Conservation (phyloP, 2,329 filamentous ascomycete species). For the Pseudocercospora eumusae region DNA sequence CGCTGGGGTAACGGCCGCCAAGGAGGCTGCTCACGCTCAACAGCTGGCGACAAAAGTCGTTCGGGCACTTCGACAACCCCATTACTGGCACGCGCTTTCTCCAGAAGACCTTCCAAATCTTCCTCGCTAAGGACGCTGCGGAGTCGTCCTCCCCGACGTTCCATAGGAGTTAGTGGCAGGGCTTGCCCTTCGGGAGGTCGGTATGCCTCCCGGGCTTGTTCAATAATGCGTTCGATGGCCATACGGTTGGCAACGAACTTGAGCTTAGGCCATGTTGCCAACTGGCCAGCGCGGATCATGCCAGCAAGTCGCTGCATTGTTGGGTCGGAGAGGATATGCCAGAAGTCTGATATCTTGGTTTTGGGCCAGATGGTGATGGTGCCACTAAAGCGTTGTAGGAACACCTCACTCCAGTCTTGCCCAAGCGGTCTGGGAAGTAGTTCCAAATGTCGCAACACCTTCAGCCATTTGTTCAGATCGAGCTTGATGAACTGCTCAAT, state of each 20-base stretch:
- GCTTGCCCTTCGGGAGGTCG: constrained; percentile 35
- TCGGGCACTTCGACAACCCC: constrained; percentile 34
- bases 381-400: constrained; percentile 91
- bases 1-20: constrained; percentile 23
- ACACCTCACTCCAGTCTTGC: constrained; percentile 96
- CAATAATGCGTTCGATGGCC: constrained; percentile 72
- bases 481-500: constrained; percentile 94
- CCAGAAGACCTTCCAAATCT: constrained; percentile 47
- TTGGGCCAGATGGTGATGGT: constrained; percentile 97
- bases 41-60: constrained; percentile 28
- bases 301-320: constrained; percentile 71
- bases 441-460: constrained; percentile 88
- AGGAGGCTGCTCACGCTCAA: constrained; percentile 21
- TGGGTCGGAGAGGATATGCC: constrained; percentile 82
- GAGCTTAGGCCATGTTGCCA: constrained; percentile 85
- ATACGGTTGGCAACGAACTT: constrained; percentile 88
- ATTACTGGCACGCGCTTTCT: constrained; percentile 37
- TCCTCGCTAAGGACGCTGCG: constrained; percentile 49
- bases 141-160: constrained; percentile 26
- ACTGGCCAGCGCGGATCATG: constrained; percentile 89
- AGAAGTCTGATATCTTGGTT: constrained; percentile 74
- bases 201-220: constrained; percentile 55
- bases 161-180: constrained; percentile 33
- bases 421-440: constrained; percentile 85
- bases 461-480: constrained; percentile 96